Evolutionary conservation across 257 asterid genomes (phyloP).

Genomic region (Echium plantagineum): DNA sequence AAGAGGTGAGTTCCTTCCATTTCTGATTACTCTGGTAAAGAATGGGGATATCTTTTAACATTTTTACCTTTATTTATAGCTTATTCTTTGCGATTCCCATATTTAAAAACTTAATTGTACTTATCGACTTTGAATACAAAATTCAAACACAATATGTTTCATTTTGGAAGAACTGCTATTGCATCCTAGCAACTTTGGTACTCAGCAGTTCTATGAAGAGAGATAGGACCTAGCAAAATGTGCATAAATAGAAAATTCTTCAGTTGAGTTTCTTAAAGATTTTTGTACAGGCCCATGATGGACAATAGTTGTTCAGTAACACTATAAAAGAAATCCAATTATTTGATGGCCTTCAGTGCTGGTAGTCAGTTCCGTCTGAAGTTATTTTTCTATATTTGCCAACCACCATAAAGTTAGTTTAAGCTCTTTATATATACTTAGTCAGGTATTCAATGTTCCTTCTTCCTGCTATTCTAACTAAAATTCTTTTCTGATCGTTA

Average conservation of each 20-base stretch:
- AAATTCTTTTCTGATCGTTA: conserved; percentile 1
- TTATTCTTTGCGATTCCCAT: not conserved
- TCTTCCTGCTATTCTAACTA: not conserved
- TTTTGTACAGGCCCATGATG: not conserved
- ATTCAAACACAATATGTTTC: too few species aligned
- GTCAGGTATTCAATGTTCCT: not conserved
- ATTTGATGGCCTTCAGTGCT: not conserved
- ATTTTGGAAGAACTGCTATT: too few species aligned
- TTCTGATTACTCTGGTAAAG: not conserved
- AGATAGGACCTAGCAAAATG: too few species aligned
- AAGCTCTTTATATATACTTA: not conserved
- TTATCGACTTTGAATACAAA: too few species aligned
- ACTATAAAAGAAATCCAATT: not conserved
- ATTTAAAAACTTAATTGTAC: too few species aligned
- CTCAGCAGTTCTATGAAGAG: too few species aligned
- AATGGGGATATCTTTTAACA: not conserved
- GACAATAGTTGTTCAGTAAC: not conserved
- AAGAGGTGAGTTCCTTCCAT: conserved; percentile 49
- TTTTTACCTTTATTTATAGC: not conserved
- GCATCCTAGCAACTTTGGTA: too few species aligned
- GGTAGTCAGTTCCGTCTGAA: not conserved
- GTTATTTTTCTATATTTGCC: not conserved
- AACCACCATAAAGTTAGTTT: not conserved
- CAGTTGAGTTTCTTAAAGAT: not conserved
- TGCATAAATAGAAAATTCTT: not conserved